Percentiles rank a stretch among this genome's conserved stretches.
phyloP scores from a whole-genome alignment of 345 rosid genomes.

The Toxicodendron radicans region DNA sequence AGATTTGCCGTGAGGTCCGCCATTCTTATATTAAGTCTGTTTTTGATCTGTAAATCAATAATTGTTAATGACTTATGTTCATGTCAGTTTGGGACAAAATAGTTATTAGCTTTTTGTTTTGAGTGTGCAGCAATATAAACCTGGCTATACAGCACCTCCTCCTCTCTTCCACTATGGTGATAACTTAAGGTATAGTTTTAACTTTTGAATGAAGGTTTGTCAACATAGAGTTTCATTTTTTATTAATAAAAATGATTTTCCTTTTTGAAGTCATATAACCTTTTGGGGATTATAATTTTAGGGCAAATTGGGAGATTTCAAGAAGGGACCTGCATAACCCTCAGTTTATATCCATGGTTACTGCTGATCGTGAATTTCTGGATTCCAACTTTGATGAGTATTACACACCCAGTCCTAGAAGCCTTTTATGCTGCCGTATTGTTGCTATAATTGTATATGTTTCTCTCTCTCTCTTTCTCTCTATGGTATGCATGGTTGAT shows the following conservation, averaged over 20 bases:
- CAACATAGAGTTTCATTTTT: constrained; percentile 1
- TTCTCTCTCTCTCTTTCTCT: constrained; percentile 23
- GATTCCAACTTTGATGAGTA: constrained; percentile 50
- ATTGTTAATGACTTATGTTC: not conserved
- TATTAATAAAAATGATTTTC: not conserved
- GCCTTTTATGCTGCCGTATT: constrained; percentile 67
- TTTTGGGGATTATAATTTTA: constrained; percentile 13
- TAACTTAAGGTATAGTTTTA: constrained; percentile 51
- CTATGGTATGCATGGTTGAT: not conserved
- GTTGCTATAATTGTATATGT: constrained; percentile 61
- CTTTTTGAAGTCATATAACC: not conserved
- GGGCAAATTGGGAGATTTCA: constrained; percentile 69
- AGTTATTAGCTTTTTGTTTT: constrained; percentile 2
- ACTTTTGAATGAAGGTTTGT: not conserved
- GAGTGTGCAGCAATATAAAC: constrained; percentile 58
- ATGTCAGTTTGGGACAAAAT: not conserved
- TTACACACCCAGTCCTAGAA: constrained; percentile 45
- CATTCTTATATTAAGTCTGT: constrained; percentile 7
- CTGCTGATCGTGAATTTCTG: constrained; percentile 35
- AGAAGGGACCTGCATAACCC: constrained; percentile 49
- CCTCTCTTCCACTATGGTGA: constrained; percentile 55
- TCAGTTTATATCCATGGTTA: constrained; percentile 47
- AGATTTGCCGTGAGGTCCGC: constrained; percentile 78
- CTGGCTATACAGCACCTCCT: constrained; percentile 63
- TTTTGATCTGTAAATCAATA: constrained; percentile 9